These are phyloP conservation scores for Senecio squalidus DNA, from an alignment of 140 eudicot genomes.

Conservation along the genomic window DNA sequence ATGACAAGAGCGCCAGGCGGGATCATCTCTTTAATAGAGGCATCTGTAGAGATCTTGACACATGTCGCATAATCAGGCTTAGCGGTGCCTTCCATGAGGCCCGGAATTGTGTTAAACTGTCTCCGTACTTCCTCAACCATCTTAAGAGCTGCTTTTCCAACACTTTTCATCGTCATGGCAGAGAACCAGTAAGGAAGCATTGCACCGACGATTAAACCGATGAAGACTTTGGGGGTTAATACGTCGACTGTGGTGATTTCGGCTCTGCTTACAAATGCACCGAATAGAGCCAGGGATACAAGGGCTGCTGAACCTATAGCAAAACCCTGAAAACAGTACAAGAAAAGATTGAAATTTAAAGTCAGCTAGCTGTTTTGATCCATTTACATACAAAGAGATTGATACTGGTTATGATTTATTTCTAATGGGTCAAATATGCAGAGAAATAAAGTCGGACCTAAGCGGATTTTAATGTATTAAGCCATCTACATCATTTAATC, in stretches of 20 bases:
- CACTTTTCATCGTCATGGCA: slow-evolving; percentile 92
- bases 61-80: slow-evolving; percentile 85
- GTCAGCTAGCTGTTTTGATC: neutral
- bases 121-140: slow-evolving; percentile 88
- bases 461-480: neutral
- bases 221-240: slow-evolving; percentile 73
- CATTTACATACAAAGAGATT: neutral
- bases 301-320: slow-evolving; percentile 93
- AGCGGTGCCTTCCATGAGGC: slow-evolving; percentile 69
- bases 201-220: slow-evolving; percentile 81
- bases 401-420: neutral
- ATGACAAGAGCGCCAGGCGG: slow-evolving; percentile 84
- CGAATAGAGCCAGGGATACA: slow-evolving; percentile 77
- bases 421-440: neutral
- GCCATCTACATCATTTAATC: neutral
- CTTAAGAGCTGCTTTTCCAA: slow-evolving; percentile 72
- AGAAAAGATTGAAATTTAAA: neutral
- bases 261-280: slow-evolving; percentile 82
- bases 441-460: neutral
- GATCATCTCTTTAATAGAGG: slow-evolving; percentile 78
- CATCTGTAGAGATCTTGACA: slow-evolving; percentile 89
- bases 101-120: slow-evolving; percentile 80
- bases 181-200: slow-evolving; percentile 97
- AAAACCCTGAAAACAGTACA: slow-evolving; percentile 58
- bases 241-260: slow-evolving; percentile 62